A percentile compares a stretch with the other conserved stretches of the same genome.
phyloP scores from a whole-genome alignment of 495 filamentous ascomycete species.

The Penicillium riverlandense region DNA sequence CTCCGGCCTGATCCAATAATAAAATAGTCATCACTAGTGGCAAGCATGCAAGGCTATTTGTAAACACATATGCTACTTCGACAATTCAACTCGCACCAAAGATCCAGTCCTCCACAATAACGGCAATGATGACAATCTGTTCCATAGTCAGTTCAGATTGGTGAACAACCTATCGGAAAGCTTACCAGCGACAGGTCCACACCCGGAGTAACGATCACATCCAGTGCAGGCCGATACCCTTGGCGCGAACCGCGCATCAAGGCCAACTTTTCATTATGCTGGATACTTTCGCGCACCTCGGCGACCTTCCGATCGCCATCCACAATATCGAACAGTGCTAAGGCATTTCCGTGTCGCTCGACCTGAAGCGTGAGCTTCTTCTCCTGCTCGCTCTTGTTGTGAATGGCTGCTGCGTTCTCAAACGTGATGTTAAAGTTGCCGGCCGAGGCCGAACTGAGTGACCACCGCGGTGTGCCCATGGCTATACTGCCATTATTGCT shows the following conservation, averaged over 20 bases:
- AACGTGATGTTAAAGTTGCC: no score
- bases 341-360: slow-evolving; percentile 8
- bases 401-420: no score
- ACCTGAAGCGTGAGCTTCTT: no score
- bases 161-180: background rate
- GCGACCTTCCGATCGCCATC: slow-evolving; percentile 17
- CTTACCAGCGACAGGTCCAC: slow-evolving; percentile 16
- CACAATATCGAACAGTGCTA: slow-evolving; percentile 13
- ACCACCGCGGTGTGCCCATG: no score
- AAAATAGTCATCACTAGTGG: background rate
- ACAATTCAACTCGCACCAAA: slow-evolving; percentile 1
- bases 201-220: slow-evolving; percentile 11
- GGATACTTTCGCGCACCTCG: slow-evolving; percentile 13
- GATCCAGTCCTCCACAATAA: slow-evolving; percentile 10
- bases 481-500: no score
- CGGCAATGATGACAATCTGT: slow-evolving; percentile 6
- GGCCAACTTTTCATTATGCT: slow-evolving; percentile 12
- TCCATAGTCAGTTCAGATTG: background rate
- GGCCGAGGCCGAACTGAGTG: no score
- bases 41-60: background rate
- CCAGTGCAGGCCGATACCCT: slow-evolving; percentile 10
- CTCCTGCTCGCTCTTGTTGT: no score
- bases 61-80: no score
- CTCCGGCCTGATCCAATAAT: background rate
- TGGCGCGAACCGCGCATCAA: slow-evolving; percentile 4